Percentiles rank a stretch among this genome's conserved stretches.
These are phyloP conservation scores for Pholiota conissans DNA, from an alignment of 768 basidiomycete species.

Conservation along the genomic window DNA sequence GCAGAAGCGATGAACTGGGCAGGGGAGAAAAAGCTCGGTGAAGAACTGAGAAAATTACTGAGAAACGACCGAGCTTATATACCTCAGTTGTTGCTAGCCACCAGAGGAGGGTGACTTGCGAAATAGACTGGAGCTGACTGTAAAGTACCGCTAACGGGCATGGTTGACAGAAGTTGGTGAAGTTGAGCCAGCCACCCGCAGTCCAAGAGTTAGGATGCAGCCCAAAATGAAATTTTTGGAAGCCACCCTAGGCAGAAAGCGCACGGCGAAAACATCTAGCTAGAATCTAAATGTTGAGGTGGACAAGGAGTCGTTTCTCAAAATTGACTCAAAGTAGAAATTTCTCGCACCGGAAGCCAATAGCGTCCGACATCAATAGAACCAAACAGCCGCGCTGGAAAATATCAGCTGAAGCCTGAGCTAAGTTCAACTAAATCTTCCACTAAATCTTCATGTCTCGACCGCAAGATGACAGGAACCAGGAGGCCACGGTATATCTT, in stretches of 20 bases:
- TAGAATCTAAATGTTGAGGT: no score
- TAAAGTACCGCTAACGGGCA: neutral
- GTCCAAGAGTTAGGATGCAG: no score
- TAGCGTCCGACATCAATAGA: constrained; percentile 3
- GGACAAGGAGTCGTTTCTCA: neutral
- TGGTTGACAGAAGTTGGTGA: neutral
- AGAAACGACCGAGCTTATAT: neutral
- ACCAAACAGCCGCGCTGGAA: constrained; percentile 7
- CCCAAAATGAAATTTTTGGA: no score
- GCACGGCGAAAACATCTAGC: no score
- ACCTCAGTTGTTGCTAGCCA: neutral
- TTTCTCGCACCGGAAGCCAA: no score
- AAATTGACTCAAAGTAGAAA: no score
- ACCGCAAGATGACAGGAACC: constrained; percentile 86
- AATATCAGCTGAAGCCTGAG: no score
- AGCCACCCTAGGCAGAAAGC: no score
- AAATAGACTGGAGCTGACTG: neutral
- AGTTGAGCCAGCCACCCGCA: neutral
- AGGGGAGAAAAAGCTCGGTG: neutral
- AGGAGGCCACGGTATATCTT: constrained; percentile 88
- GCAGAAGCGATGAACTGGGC: neutral
- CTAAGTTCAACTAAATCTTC: no score
- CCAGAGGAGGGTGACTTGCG: no score
- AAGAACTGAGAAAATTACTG: neutral
- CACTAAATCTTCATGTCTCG: no score